phyloP scores from a whole-genome alignment of 129 eudicot genomes.

The Flaveria linearis region DNA sequence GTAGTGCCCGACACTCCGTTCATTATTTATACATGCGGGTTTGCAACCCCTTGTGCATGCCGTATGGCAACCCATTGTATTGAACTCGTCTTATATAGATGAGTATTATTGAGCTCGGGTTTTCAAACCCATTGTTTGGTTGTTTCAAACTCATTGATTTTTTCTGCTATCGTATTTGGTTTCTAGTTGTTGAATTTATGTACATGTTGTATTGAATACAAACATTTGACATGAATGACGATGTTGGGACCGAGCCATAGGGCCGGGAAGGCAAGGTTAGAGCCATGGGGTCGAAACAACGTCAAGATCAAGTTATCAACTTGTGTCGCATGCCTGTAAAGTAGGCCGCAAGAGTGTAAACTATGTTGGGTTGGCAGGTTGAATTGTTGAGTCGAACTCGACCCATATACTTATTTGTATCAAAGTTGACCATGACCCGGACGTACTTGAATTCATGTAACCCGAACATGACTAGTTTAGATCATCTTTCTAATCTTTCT shows the following conservation, averaged over 20 bases:
- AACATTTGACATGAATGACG: neutral
- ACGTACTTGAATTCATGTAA: too few relatives aligned
- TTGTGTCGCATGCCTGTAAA: too few relatives aligned
- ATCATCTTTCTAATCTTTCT: too few relatives aligned
- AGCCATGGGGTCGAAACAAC: too few relatives aligned
- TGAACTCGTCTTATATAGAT: slow-evolving; percentile 4
- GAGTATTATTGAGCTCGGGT: slow-evolving; percentile 12
- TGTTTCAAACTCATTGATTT: neutral
- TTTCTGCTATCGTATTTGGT: neutral
- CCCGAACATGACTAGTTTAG: too few relatives aligned
- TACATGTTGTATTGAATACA: neutral
- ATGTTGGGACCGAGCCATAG: neutral
- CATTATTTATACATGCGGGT: neutral
- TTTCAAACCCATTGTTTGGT: neutral
- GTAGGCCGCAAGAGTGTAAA: too few relatives aligned
- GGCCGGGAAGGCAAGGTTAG: too few relatives aligned
- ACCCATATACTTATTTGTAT: too few relatives aligned
- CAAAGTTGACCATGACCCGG: too few relatives aligned
- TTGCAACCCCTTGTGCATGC: neutral
- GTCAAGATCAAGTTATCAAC: too few relatives aligned
- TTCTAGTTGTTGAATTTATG: neutral
- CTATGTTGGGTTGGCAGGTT: too few relatives aligned
- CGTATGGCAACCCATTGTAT: slow-evolving; percentile 1
- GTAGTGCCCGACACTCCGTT: neutral
- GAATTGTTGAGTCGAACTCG: too few relatives aligned